Evolutionary conservation across 176 grass and related monocot species (phyloP).

Genomic region (Rhynchospora pubera): DNA sequence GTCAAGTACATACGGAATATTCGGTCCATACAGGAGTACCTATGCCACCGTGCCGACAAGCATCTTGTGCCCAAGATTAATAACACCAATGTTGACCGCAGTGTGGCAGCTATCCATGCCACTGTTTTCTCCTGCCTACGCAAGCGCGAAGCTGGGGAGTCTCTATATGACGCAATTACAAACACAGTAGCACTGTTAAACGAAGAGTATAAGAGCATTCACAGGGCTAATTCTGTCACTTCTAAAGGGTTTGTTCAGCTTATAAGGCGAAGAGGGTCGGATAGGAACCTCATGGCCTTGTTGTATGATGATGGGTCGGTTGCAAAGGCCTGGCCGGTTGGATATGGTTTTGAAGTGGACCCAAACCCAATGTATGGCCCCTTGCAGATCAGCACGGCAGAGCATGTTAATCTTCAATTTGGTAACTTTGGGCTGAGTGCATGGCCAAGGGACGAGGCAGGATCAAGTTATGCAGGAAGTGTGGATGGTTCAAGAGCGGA

Average conservation of each 20-base stretch:
- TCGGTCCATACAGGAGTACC: constrained; percentile 83
- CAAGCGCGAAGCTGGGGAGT: constrained; percentile 48
- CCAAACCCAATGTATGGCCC: constrained; percentile 39
- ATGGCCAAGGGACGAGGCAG: constrained; percentile 56
- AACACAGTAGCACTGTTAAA: constrained; percentile 61
- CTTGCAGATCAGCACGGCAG: constrained; percentile 53
- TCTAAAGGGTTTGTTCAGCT: constrained; percentile 94
- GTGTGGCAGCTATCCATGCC: constrained; percentile 78
- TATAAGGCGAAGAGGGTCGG: constrained; percentile 76
- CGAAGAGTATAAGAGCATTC: constrained; percentile 77
- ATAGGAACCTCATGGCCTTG: constrained; percentile 85
- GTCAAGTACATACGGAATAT: constrained; percentile 94
- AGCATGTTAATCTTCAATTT: constrained; percentile 81
- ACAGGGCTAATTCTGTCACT: constrained; percentile 75
- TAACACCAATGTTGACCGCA: constrained; percentile 91
- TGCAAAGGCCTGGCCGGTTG: constrained; percentile 78
- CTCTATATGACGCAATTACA: constrained; percentile 59
- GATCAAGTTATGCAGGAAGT: constrained; percentile 73
- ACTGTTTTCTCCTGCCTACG: constrained; percentile 85
- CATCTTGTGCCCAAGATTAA: constrained; percentile 94
- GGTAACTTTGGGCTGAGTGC: constrained; percentile 84
- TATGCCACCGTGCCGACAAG: constrained; percentile 85
- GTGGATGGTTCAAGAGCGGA: constrained; percentile 54
- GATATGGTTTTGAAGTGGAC: constrained; percentile 24
- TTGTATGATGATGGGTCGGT: constrained; percentile 83